Evolutionary conservation across 768 basidiomycete genomes (phyloP).

Genomic region (Mycena venus): DNA sequence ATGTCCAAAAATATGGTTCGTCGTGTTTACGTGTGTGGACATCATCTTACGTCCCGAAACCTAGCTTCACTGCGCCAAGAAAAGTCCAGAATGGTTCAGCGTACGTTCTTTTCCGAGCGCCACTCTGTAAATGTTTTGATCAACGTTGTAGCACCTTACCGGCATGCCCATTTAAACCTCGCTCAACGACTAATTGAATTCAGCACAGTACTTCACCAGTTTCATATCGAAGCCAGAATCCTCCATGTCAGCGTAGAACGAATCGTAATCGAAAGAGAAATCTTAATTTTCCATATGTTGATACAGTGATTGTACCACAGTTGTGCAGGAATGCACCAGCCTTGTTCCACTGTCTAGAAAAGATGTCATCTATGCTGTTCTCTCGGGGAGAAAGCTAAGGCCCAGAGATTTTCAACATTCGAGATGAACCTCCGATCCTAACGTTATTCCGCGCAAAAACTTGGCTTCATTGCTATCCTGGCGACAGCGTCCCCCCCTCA

Average conservation of each 20-base stretch:
- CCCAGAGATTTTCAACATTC: not conserved
- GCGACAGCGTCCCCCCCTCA: too few species aligned
- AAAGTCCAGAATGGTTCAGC: slow-evolving; percentile 5
- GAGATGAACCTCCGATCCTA: not conserved
- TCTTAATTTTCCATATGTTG: not conserved
- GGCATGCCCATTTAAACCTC: slow-evolving; percentile 6
- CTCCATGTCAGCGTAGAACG: not conserved
- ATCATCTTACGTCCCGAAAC: slow-evolving; percentile 1
- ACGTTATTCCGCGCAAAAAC: too few species aligned
- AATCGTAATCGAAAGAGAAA: not conserved
- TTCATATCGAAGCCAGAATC: not conserved
- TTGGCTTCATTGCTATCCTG: too few species aligned
- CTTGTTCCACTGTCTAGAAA: not conserved
- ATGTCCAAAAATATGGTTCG: slow-evolving; percentile 7
- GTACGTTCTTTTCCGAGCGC: slow-evolving; percentile 4
- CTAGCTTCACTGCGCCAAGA: slow-evolving; percentile 2
- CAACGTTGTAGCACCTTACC: slow-evolving; percentile 3
- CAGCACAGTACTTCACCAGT: not conserved
- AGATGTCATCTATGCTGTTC: not conserved
- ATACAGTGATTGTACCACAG: too few species aligned
- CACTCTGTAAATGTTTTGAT: slow-evolving; percentile 6
- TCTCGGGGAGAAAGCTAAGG: not conserved
- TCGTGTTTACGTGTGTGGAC: not conserved
- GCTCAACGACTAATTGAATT: slow-evolving; percentile 7
- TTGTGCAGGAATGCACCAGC: too few species aligned